Conservation (phyloP, 257 asterid genomes). For the Nicotiana sylvestris region DNA sequence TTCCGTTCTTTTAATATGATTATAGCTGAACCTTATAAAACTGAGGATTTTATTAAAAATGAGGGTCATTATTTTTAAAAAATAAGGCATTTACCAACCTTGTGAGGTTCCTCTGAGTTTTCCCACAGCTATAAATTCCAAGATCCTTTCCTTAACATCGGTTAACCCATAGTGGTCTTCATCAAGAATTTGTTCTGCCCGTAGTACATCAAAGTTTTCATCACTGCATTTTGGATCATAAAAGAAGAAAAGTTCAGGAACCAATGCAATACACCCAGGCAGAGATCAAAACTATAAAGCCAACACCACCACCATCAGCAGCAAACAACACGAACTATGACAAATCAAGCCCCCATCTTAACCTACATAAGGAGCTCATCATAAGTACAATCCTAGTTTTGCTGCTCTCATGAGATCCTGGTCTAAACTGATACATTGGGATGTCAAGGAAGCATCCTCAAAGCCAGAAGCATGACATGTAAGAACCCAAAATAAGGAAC, state of each 20-base stretch:
- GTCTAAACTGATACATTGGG: slow-evolving; percentile 3
- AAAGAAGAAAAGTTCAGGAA: slow-evolving; percentile 15
- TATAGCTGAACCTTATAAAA: not conserved
- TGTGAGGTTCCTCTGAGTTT: slow-evolving; percentile 95
- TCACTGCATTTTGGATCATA: slow-evolving; percentile 46
- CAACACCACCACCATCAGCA: not conserved
- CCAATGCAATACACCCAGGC: not conserved
- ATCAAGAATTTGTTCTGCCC: slow-evolving; percentile 85
- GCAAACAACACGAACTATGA: not conserved
- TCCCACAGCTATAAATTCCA: slow-evolving; percentile 99
- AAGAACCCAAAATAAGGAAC: not conserved
- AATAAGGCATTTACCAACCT: slow-evolving; percentile 45
- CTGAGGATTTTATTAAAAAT: not conserved
- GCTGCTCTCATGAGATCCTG: not conserved
- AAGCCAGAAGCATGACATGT: not conserved
- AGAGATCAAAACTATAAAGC: slow-evolving; percentile 6
- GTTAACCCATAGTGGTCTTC: slow-evolving; percentile 97
- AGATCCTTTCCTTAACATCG: slow-evolving; percentile 96
- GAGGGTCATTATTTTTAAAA: not conserved
- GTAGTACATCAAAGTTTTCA: slow-evolving; percentile 82
- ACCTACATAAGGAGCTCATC: slow-evolving; percentile 3
- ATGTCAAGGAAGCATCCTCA: not conserved
- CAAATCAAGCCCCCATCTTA: slow-evolving; percentile 1
- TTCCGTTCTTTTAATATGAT: not conserved
- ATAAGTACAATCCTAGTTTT: not conserved